A percentile compares a stretch with the other conserved stretches of the same genome.
Evolutionary conservation across 1,139 yeast genomes (phyloP).

Genomic region (Pichia sp.): DNA sequence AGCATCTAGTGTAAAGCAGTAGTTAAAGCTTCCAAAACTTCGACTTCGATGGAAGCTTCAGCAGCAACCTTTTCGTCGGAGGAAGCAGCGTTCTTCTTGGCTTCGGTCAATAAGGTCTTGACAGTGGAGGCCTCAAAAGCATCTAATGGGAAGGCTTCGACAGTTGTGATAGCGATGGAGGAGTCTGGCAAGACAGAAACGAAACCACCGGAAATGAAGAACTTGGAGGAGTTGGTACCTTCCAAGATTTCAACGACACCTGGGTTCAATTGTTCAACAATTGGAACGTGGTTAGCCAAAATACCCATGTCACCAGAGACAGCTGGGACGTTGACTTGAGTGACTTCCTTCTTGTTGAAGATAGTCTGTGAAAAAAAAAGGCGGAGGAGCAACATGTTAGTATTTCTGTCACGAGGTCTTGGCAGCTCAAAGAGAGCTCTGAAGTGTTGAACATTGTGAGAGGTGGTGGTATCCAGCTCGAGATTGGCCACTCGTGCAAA

Average conservation of each 20-base stretch:
- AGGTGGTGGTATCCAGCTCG: background rate
- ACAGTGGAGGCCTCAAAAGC: constrained; percentile 80
- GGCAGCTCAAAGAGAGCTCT: background rate
- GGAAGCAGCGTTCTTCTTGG: constrained; percentile 85
- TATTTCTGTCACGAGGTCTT: constrained; percentile 5
- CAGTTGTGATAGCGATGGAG: constrained; percentile 83
- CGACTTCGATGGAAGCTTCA: constrained; percentile 92
- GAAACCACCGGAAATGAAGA: constrained; percentile 93
- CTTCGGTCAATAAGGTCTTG: constrained; percentile 82
- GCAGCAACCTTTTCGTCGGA: constrained; percentile 87
- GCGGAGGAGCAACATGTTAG: constrained; percentile 10
- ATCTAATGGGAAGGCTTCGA: constrained; percentile 92
- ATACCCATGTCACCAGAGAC: constrained; percentile 97
- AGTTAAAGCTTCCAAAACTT: constrained; percentile 92
- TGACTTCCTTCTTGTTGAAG: constrained; percentile 43
- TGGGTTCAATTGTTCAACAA: constrained; percentile 93
- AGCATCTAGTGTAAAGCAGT: constrained; percentile 69
- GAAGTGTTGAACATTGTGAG: background rate
- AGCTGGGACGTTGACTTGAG: constrained; percentile 96
- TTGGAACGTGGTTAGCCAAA: constrained; percentile 96
- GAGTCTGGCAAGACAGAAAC: constrained; percentile 97
- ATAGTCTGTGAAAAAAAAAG: constrained; percentile 31
- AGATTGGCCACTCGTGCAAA: background rate
- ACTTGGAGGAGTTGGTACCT: constrained; percentile 70
- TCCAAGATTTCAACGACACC: constrained; percentile 92